Base-by-base conservation (phyloP, 208 protist genomes). In the Herpetomonas muscarum region DNA sequence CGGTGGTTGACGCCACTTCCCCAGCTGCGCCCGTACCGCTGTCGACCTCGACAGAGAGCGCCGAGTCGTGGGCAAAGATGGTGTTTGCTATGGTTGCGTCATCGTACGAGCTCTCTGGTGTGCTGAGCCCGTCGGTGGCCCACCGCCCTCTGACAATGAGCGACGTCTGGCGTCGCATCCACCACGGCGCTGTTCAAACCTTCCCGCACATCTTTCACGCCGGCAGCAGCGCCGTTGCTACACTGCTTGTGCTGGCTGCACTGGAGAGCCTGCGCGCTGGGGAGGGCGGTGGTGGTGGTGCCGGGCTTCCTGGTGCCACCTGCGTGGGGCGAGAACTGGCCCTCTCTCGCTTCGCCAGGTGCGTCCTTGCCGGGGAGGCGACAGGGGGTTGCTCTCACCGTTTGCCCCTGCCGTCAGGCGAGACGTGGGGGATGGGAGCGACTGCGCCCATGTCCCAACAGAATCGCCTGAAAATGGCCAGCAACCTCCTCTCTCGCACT, bases 171-270 rank as follows among this genome's bases (percentile, higher is more conserved):
- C 13, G 21, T 17, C 48, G 61, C 19, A 48, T 90, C 13, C 77
- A 79, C 44, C 10, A 24, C 15, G 28, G 44, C 10, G 19, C 81
- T 3, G 45, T 69, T 21, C 41, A 32, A 15, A 37, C 67, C 0
- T 85, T 90, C 37, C 79, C 79, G 9, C 59, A 76, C 64, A 66
- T 81, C 25, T 87, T 90, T 64, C 61, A 76, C 57, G 59, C 66
- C 1, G 71, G 74, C 49, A 72, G 51, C 54, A 68, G 58, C 30
- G 22, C 67, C 1, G 76, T 78, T n/a, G 70, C 76, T 15, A 72
- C 72, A 19, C 55, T 87, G 44, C 77, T 67, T 61, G 46, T 58
- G 32, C 66, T 82, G 39, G 36, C 55, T 19, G 67, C 73, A 21
- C 56, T 87, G 17, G 79, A 91, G 26, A 72, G 79, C 19, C 45